Base-by-base conservation (phyloP, 2,329 filamentous ascomycete species). In the Aspergillus chevalieri region DNA sequence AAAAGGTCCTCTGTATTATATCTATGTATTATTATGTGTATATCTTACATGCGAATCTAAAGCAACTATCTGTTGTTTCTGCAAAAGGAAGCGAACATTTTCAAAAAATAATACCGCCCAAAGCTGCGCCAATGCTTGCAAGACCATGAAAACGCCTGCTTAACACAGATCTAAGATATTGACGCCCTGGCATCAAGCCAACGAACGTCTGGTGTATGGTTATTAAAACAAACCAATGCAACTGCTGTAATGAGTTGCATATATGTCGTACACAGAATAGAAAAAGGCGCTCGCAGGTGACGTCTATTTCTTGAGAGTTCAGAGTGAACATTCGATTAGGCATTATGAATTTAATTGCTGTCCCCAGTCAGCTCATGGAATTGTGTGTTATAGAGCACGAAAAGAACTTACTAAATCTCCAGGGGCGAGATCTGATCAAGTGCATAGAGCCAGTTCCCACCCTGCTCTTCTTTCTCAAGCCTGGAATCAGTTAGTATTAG, bases 371-470 rank as follows among this genome's bases (percentile, higher is more conserved):
- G 26, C 22, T 15, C 10, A n/a, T 28, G 12, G 7, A 26, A 10
- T 10, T 14, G 4, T 7, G 7, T 30, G 9, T 14, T 17, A 10
- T 19, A 45, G 17, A 15, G 17, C 5, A n/a, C 19, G 8, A 5
- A 19, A 22, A 14, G 12, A 46, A 65, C 70, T 63, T 66, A 72
- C 70, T 98, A 98, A 63, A 98, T 97, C 73, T 96, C 90, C 71
- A 98, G 77, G 49, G 93, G 93, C 61, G 93, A 94, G 66, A 98
- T 85, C 69, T 94, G 86, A 69, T 98, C 93, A 49, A 97, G 89
- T 65, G 92, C 89, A 72, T 95, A 97, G 54, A 96, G 80, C 93
- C 93, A 98, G 65, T 96, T 95, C 49, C 90, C 89, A 57, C 89
- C 91, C 63, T 85, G 83, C 74, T 97, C 93, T 72, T 97, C 93